Conservation (phyloP, 129 eudicot genomes). For the Erigeron canadensis region DNA sequence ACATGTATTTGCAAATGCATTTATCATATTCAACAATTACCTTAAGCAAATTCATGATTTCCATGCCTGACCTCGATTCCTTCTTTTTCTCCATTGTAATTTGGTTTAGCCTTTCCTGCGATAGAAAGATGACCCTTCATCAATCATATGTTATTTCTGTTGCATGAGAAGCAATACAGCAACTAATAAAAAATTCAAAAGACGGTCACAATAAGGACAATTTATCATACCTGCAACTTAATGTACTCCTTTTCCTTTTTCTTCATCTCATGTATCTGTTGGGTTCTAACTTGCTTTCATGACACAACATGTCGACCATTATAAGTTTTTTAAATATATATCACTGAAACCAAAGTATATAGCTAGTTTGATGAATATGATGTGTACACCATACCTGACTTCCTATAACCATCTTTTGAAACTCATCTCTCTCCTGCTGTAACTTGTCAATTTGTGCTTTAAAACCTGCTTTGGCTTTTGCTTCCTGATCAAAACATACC, state of each 20-base stretch:
- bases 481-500: constrained; percentile 51
- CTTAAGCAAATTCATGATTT: constrained; percentile 90
- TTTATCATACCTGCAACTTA: constrained; percentile 78
- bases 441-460: constrained; percentile 85
- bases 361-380: neutral
- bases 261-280: constrained; percentile 95
- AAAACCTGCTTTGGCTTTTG: constrained; percentile 73
- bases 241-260: constrained; percentile 86
- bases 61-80: constrained; percentile 98
- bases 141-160: neutral
- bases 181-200: neutral
- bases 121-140: neutral
- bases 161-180: neutral
- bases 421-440: constrained; percentile 91
- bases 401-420: constrained; percentile 88
- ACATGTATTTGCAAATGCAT: neutral
- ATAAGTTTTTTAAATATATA: neutral
- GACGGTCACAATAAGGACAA: neutral
- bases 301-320: constrained; percentile 1
- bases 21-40: constrained; percentile 31
- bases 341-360: neutral
- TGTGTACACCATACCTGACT: constrained; percentile 50
- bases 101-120: constrained; percentile 81
- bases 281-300: constrained; percentile 85
- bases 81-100: constrained; percentile 92